Evolutionary conservation across 257 asterid genomes (phyloP).

Genomic region (Lycium ferocissimum): DNA sequence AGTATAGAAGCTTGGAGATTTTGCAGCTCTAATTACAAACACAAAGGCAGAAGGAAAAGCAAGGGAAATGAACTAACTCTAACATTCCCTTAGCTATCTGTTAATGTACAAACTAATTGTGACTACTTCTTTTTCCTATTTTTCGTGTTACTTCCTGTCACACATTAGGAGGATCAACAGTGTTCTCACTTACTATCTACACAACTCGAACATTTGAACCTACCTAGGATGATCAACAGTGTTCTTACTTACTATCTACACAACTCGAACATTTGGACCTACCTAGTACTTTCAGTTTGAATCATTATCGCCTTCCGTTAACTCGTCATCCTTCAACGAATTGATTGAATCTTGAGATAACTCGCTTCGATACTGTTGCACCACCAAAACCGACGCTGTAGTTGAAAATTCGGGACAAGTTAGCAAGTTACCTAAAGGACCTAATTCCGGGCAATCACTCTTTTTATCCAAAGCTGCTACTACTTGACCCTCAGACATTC

Average conservation of each 20-base stretch:
- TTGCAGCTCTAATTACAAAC: background rate
- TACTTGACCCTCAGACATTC: slow-evolving; percentile 55
- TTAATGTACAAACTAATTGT: background rate
- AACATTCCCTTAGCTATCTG: background rate
- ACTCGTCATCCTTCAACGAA: slow-evolving; percentile 44
- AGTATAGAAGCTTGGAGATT: background rate
- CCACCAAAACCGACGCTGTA: slow-evolving; percentile 64
- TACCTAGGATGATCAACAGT: background rate
- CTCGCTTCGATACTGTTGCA: slow-evolving; percentile 58
- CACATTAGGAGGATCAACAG: background rate
- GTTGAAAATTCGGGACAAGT: slow-evolving; percentile 46
- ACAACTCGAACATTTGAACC: background rate
- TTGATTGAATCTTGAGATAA: slow-evolving; percentile 43
- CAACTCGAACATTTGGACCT: background rate
- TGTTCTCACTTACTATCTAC: background rate
- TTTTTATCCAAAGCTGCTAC: slow-evolving; percentile 40
- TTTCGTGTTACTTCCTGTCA: background rate
- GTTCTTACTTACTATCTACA: background rate
- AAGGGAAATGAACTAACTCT: background rate
- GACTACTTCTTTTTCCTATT: background rate
- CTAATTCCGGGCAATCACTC: slow-evolving; percentile 61
- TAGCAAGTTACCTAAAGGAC: slow-evolving; percentile 57
- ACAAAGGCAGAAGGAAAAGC: background rate
- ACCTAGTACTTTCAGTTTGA: slow-evolving; percentile 21
- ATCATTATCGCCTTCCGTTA: slow-evolving; percentile 26